phyloP scores from a whole-genome alignment of 108 stramenopile genomes.

The Stephanodiscus minutulus region DNA sequence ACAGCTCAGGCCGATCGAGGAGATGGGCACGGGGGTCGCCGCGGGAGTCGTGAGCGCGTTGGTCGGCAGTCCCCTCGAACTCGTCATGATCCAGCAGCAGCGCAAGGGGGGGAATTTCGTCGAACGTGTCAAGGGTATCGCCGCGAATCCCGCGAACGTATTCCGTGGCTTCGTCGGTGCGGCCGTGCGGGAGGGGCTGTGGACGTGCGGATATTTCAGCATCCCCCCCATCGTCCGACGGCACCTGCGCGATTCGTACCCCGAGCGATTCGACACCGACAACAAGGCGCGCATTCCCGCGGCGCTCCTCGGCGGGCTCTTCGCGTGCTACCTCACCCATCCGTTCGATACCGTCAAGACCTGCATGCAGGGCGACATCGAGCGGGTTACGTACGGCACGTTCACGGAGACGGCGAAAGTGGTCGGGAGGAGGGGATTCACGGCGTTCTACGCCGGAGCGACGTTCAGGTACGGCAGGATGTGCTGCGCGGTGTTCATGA shows the following conservation, averaged over 20 bases:
- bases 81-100: constrained; percentile 97
- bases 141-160: constrained; percentile 64
- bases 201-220: constrained; percentile 89
- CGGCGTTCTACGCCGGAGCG: constrained; percentile 91
- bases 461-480: constrained; percentile 93
- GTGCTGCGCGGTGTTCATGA: constrained; percentile 92
- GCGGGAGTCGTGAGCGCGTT: constrained; percentile 85
- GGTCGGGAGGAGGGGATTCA: constrained; percentile 70
- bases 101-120: constrained; percentile 76
- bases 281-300: constrained; percentile 89
- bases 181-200: constrained; percentile 88
- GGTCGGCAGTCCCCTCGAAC: constrained; percentile 87
- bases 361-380: constrained; percentile 96
- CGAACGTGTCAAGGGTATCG: constrained; percentile 56
- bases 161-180: constrained; percentile 80
- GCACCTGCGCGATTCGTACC: constrained; percentile 71
- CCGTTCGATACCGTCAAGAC: constrained; percentile 94
- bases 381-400: constrained; percentile 74
- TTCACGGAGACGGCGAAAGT: constrained; percentile 73
- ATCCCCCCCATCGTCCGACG: constrained; percentile 89
- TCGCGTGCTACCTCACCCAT: constrained; percentile 89
- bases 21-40: constrained; percentile 80
- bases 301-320: constrained; percentile 83
- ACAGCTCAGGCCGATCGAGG: constrained; percentile 60
- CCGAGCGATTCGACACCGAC: constrained; percentile 80